Base-by-base conservation (phyloP, 1,284 basidiomycete species). In the Ustilago bromivora region DNA sequence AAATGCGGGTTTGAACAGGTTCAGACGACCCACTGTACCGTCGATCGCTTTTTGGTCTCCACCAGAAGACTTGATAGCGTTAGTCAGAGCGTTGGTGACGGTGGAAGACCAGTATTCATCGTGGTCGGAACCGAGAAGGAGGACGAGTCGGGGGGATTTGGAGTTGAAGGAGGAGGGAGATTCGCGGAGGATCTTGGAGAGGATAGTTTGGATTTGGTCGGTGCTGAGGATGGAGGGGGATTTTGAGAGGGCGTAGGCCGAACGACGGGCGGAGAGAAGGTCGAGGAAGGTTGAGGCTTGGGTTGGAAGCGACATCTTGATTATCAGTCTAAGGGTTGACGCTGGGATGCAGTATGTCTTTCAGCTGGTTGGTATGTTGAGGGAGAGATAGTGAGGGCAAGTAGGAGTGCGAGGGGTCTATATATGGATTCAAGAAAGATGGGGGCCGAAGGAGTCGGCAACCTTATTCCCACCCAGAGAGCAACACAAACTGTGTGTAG, bases 151-250 rank as follows among this genome's bases (percentile, higher is more conserved):
- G 4, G 86, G 84, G 13, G 87, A 86, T 78, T 89, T 88, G 41
- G 87, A 87, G 86, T 89, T 89, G 87, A 86, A 87, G 17, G 85
- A 77, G 12, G 82, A 81, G 1, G 88, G 88, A 7, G 87, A 82
- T 79, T 88, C 84, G 79, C 87, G 87, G 73, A 89, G 54, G 83
- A 55, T 84, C 83, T 51, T 85, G 74, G 74, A 88, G 79, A 89
- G 86, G 53, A 89, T 72, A 52, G 83, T 82, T 35, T 85, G 72
- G 64, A 89, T 78, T 65, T 87, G 78, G 7, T 81, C 82, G 63
- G 88, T 81, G 34, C 85, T 67, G 57, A 89, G 76, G 38, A 87
- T 78, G 13, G 71, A 54, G 11, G 83, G 83, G 64, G 85, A 82
- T 73, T 86, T 84, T 59, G 83, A 83, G 23, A 89, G 82, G 31